Base-by-base conservation (phyloP, 2,329 filamentous ascomycete genomes). In the Xylariaceae sp. region DNA sequence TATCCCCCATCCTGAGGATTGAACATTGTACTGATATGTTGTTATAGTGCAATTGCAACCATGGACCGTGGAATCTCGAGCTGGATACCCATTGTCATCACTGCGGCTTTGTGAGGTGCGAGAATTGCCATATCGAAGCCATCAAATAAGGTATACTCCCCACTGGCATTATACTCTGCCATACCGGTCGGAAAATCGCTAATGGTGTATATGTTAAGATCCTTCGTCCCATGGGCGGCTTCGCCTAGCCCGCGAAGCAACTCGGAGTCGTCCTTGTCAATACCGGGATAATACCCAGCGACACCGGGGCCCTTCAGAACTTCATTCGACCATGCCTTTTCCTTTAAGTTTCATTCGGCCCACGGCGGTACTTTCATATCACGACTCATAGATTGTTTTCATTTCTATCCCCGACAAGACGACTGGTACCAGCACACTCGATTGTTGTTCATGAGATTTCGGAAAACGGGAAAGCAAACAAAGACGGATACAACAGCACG, bases 21-120 rank as follows among this genome's bases (percentile, higher is more conserved):
- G 15, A 8, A 29, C 0, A 10, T 26, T 9, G 19, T 50, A 22
- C 47, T 58, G 21, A 58, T 18, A 43, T 12, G 32, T n/a, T 8
- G 6, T 40, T 12, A 12, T 19, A 59, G 56, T 51, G 54, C 30
- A 5, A 45, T 6, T 59, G 56, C 51, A 1, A 3, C 1, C 0
- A 42, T 3, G 56, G 56, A 1, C 56, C 56, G 1, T 56, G 37
- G 34, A 34, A 13, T 10, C 6, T 15, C 6, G 13, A 3, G 6
- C 5, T 54, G 16, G 49, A 48, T 7, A 7, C 0, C 0, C 0
- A 16, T 19, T 54, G 51, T 16, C 22, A 19, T 4, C 7, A 21
- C 7, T 34, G 32, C 13, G 10, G 13, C 4, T 3, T 12, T 10
- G 4, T 3, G 32, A 40, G 37, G 9, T 45, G 43, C 22, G 2